Base-by-base conservation (phyloP, 176 grass and related monocot species). In the Neostapfia colusana region DNA sequence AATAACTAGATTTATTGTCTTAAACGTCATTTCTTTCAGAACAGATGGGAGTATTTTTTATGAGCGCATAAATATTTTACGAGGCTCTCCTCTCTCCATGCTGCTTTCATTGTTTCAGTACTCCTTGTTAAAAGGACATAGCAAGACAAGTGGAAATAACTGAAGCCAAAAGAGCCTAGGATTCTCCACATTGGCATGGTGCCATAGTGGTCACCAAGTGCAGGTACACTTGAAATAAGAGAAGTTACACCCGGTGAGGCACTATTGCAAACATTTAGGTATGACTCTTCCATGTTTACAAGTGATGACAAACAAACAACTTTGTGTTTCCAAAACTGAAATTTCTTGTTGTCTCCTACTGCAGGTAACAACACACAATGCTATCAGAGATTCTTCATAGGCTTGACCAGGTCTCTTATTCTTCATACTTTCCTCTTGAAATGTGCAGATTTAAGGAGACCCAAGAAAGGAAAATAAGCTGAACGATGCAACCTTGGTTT, bases 361-460 rank as follows among this genome's bases (percentile, higher is more conserved):
- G 27, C 24, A 50, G 43, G n/a, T 77, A 63, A 50, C 43, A 36
- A 15, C 1, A 77, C n/a, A n/a, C 5, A 17, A 10, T 65, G 3
- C 7, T 53, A 15, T 7, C 61, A 54, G 5, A 54, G 18, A 54
- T 21, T 54, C 51, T 76, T 72, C 23, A 76, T 38, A 42, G 28
- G n/a, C 49, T 81, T 81, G 39, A 71, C 69, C 36, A 23, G 37
- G 55, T 72, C 60, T 81, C 76, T 92, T 76, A 65, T 66, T 64
- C 79, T 90, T 59, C 20, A 78, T 28, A 40, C 21, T 82, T 93
- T 91, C 69, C 84, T 90, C 88, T 73, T 89, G 49, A 89, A 89
- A 68, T 69, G 44, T 67, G 85, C 72, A 69, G 83, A 82, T 75
- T 87, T 93, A 67, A 91, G 70, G 23, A 88, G 79, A n/a, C 85